A percentile compares a stretch with the other conserved stretches of the same genome.
Evolutionary conservation across 371 early-diverging fungal species (phyloP).

Genomic region (Mucor ambiguus): DNA sequence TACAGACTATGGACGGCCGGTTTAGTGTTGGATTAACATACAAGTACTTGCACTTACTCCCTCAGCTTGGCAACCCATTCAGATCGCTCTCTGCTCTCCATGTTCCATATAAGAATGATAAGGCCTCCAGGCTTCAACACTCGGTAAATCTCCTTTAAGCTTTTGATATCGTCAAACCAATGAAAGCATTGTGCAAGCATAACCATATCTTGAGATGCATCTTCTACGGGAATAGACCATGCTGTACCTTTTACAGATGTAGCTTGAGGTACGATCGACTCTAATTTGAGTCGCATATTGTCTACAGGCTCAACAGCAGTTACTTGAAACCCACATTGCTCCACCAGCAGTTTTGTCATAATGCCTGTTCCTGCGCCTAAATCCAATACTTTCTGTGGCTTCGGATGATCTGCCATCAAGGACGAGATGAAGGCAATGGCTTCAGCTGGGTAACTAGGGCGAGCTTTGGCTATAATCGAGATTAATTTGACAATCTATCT

Average conservation of each 20-base stretch:
- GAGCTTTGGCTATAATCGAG: conserved; percentile 26
- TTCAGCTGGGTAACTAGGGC: conserved; percentile 42
- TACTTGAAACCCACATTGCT: conserved; percentile 22
- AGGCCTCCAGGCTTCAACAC: conserved; percentile 50
- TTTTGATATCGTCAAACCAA: conserved; percentile 55
- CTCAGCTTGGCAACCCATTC: conserved; percentile 42
- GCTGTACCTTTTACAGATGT: conserved; percentile 44
- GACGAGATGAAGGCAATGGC: conserved; percentile 23
- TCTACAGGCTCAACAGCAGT: conserved; percentile 55
- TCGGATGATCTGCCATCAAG: conserved; percentile 7
- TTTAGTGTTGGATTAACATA: background rate
- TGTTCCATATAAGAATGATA: conserved; percentile 52
- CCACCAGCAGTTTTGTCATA: conserved; percentile 37
- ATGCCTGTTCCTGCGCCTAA: conserved; percentile 55
- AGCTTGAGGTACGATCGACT: conserved; percentile 26
- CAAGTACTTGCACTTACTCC: conserved; percentile 21
- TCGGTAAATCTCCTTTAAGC: conserved; percentile 51
- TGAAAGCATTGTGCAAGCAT: conserved; percentile 61
- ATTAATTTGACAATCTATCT: background rate
- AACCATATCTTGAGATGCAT: conserved; percentile 45
- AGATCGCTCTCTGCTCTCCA: conserved; percentile 43
- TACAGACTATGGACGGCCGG: conserved; percentile 19
- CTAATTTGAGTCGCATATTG: conserved; percentile 45
- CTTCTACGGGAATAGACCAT: conserved; percentile 43
- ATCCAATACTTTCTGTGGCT: conserved; percentile 30